Evolutionary conservation across 1,284 basidiomycete genomes (phyloP).

Genomic region (Rhodotorula mucilaginosa): DNA sequence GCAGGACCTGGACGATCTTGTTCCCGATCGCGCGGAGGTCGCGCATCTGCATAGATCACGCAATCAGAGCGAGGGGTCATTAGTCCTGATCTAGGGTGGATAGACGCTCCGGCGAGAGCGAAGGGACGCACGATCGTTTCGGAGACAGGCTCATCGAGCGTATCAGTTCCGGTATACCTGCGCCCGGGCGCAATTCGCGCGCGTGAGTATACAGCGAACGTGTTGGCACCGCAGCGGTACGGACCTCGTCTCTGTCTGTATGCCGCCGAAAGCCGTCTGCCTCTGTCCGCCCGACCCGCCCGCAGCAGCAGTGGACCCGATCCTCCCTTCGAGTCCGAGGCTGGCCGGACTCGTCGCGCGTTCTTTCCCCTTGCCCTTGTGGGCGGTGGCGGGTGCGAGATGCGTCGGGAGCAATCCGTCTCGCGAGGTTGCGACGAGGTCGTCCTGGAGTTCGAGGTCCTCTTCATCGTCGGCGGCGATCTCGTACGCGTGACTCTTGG

Average conservation of each 20-base stretch:
- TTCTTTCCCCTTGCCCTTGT: conserved; percentile 27
- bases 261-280: conserved; percentile 60
- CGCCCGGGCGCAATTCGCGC: neutral
- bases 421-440: conserved; percentile 29
- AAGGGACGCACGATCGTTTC: conserved; percentile 72
- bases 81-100: neutral
- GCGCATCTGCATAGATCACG: conserved; percentile 54
- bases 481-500: conserved; percentile 21
- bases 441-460: conserved; percentile 9
- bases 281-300: conserved; percentile 25
- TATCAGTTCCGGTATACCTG: conserved; percentile 71
- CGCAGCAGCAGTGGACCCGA: conserved; percentile 8
- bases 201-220: neutral
- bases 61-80: neutral
- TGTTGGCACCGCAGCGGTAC: conserved; percentile 44
- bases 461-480: conserved; percentile 29
- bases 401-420: conserved; percentile 25
- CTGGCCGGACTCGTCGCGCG: conserved; percentile 12
- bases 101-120: neutral
- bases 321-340: conserved; percentile 24
- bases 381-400: neutral
- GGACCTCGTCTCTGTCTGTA: conserved; percentile 79
- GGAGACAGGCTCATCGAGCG: conserved; percentile 84
- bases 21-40: conserved; percentile 84
- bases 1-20: conserved; percentile 87